Base-by-base conservation (phyloP, 2,329 filamentous ascomycete species). In the Verticillium tricorpus region DNA sequence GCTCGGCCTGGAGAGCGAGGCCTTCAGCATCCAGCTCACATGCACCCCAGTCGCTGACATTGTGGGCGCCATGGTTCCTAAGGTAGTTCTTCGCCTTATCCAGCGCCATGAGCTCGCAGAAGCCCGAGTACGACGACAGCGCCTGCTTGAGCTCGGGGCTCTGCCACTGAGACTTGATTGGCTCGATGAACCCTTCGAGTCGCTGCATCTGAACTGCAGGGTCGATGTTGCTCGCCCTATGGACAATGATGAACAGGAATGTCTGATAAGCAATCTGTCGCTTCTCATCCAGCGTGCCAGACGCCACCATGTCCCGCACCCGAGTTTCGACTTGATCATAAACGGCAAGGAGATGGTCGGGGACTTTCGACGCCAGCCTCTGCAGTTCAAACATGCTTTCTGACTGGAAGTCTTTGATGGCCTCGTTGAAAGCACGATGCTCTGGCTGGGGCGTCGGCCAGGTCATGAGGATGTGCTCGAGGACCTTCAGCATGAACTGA, bases 161-260 rank as follows among this genome's bases (percentile, higher is more conserved):
- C 66, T 89, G 87, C 95, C 95, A 99, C 60, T 91, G 85, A 34
- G 86, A 80, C 67, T 89, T 89, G 28, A 98, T 87, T 1, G 93
- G 92, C n/a, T 89, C 83, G 58, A 98, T 82, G 73, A 98, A 97
- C 15, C 85, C 83, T 61, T 86, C 80, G 34, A 99, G 79, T 62
- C 92, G 89, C 61, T 86, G 80, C 60, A 93, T 81, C 63, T 93
- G 90, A 39, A 86, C 77, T n/a, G 82, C 80, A 19, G 84, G 82
- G 66, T 96, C 89, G 37, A 98, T 82, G 54, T 87, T 88, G 25
- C 83, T 88, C 39, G 92, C 88, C 63, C 95, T 92, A 74, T 98
- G 94, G 69, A 95, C 89, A 65, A 99, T 95, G 63, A 96, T 95
- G 73, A 99, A 96, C 1, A 98, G 81, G 65, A 98, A 94, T 11